These are phyloP conservation scores for Wallacemonas sp. DNA, from an alignment of 208 protist genomes.

Conservation along the genomic window DNA sequence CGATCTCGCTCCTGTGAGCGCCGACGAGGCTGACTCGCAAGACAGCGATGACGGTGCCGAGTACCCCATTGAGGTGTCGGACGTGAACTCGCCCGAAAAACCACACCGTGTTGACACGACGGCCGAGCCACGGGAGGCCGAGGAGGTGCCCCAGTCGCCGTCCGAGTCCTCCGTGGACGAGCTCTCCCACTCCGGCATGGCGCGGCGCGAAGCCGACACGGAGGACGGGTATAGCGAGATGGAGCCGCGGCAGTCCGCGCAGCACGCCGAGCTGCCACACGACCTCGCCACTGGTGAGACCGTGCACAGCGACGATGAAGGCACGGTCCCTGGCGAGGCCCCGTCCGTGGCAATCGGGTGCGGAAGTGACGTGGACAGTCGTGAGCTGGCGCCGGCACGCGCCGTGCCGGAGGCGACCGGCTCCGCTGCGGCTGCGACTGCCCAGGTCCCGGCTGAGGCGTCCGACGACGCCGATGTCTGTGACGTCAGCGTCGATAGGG, in stretches of 20 bases:
- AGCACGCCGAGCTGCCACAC: background rate
- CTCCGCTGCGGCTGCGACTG: background rate
- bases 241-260: background rate
- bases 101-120: too few species aligned
- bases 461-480: background rate
- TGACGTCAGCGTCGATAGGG: background rate
- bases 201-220: background rate
- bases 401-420: background rate
- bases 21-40: too few species aligned
- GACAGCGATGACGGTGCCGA: too few species aligned
- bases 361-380: background rate
- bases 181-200: background rate
- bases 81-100: too few species aligned
- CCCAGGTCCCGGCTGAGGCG: background rate
- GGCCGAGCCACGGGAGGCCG: background rate
- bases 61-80: too few species aligned
- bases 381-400: background rate
- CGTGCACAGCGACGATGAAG: background rate
- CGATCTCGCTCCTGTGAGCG: too few species aligned
- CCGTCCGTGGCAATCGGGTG: background rate
- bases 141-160: background rate
- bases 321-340: background rate
- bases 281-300: background rate
- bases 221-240: constrained; percentile 8
- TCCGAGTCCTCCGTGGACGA: background rate